A percentile compares a stretch with the other conserved stretches of the same genome.
Conservation (phyloP, 352 stramenopile genomes). For the Phytopythium cucurbitacearum region DNA sequence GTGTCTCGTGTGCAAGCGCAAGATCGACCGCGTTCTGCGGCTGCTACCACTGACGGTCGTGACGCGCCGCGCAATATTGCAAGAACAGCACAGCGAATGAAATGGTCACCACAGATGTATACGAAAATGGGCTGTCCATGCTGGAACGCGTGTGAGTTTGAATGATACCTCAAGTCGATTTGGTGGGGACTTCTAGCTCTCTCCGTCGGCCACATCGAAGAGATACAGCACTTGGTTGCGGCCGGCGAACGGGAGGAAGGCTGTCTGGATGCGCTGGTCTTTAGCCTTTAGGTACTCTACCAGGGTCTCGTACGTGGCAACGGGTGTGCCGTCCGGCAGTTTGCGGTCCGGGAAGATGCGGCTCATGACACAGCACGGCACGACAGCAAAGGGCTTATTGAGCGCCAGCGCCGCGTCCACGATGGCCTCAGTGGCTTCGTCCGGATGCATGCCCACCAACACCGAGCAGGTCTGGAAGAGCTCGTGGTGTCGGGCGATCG, state of each 20-base stretch:
- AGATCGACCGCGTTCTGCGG: slow-evolving; percentile 70
- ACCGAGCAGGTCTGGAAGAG: slow-evolving; percentile 82
- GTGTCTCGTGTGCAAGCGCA: slow-evolving; percentile 75
- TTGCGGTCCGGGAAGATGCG: slow-evolving; percentile 83
- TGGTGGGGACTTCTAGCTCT: too few relatives aligned
- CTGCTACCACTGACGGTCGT: slow-evolving; percentile 68
- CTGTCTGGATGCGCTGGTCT: slow-evolving; percentile 48
- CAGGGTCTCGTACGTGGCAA: slow-evolving; percentile 82
- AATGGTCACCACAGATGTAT: too few relatives aligned
- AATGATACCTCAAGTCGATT: background rate
- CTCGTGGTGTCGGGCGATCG: slow-evolving; percentile 34
- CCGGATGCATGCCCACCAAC: slow-evolving; percentile 93
- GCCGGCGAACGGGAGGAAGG: slow-evolving; percentile 75
- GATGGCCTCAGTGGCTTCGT: slow-evolving; percentile 95
- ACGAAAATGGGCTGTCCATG: background rate
- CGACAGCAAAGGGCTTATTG: slow-evolving; percentile 92
- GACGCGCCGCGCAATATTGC: slow-evolving; percentile 32
- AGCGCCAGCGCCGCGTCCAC: slow-evolving; percentile 88
- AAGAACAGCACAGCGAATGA: slow-evolving; percentile 1
- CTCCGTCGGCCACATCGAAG: slow-evolving; percentile 20
- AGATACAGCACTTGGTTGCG: slow-evolving; percentile 85
- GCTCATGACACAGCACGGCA: slow-evolving; percentile 96
- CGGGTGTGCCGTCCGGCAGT: slow-evolving; percentile 47
- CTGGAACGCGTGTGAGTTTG: background rate
- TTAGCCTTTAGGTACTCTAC: slow-evolving; percentile 83